A percentile compares a stretch with the other conserved stretches of the same genome.
phyloP scores from a whole-genome alignment of 179 eudicot species.

The Gypsophila paniculata region DNA sequence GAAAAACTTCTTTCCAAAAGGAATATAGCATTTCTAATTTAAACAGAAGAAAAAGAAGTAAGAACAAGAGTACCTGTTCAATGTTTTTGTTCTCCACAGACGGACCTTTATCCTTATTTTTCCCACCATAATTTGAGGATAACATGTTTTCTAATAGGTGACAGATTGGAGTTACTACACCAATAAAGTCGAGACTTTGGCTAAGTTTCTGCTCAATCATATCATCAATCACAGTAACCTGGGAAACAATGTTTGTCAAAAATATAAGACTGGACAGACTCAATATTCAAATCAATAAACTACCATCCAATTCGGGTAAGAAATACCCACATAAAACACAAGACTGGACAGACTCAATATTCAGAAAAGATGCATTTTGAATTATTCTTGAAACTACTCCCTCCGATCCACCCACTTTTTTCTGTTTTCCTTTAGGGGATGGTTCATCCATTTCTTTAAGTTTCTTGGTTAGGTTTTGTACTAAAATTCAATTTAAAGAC shows the following conservation, averaged over 20 bases:
- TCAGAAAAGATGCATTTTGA: too few species aligned
- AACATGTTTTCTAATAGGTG: constrained; percentile 46
- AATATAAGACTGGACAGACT: constrained; percentile 3
- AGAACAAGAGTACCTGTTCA: constrained; percentile 53
- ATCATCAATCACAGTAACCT: constrained; percentile 58
- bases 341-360: too few species aligned
- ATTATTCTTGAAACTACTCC: too few species aligned
- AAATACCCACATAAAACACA: too few species aligned
- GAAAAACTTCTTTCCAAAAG: not conserved
- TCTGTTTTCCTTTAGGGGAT: too few species aligned
- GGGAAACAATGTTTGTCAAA: constrained; percentile 22
- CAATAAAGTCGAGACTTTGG: constrained; percentile 44
- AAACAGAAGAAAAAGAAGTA: not conserved
- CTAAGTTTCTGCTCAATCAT: constrained; percentile 43
- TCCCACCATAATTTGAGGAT: constrained; percentile 30
- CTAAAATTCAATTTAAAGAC: too few species aligned
- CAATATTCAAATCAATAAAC: too few species aligned
- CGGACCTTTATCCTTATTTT: constrained; percentile 28
- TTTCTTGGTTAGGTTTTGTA: too few species aligned
- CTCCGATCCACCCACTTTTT: too few species aligned
- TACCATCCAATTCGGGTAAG: not conserved
- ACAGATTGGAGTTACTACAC: constrained; percentile 45
- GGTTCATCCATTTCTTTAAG: too few species aligned
- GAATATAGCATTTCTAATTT: not conserved
- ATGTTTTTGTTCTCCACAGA: constrained; percentile 35